Evolutionary conservation across 129 eudicot species (phyloP), one percentile per base, ranked within the genome.

Genomic region (Saposhnikovia divaricata): DNA sequence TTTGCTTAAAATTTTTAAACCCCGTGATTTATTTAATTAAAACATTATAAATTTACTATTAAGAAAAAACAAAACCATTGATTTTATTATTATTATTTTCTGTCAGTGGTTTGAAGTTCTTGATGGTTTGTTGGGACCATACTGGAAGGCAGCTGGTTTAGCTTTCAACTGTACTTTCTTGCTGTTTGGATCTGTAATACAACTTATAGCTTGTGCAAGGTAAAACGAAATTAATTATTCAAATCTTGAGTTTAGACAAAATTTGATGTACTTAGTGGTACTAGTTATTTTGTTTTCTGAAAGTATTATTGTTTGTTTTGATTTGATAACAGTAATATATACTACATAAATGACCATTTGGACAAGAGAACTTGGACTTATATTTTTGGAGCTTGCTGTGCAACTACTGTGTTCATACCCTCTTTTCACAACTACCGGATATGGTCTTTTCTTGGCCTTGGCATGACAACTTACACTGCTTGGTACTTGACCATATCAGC

Each of bases 301-400:
- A 74, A 45, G 18, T 74, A 9, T 12, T 69, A 78, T 79, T 53
- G 40, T 61, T 61, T 10, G 25, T 46, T 72, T 77, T 19, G 16
- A 45, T 27, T 45, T 77, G 80, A 50, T 19, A 79, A 78, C 92
- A 95, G 98, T 63, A 95, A 95, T 77, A 95, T 95, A 84, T 95
- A 95, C 83, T 95, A 95, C 89, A 89, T 95, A 72, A 95, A 95
- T 82, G 97, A 95, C 38, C 89, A 88, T 65, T 63, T 95, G 90
- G 98, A 95, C 88, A 95, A 95, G 88, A 90, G 98, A 86, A 95
- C 98, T 86, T 95, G 98, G 98, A 95, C 98, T 10, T 95, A 95
- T 77, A 95, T 95, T 86, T 95, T 95, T 76, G 98, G 98, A 81
- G 98, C 98, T 59, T 95, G 98, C 80, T 95, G 98, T 80, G 98